Base-by-base conservation (phyloP, 148 eudicot genomes). In the Nepenthes mirabilis region DNA sequence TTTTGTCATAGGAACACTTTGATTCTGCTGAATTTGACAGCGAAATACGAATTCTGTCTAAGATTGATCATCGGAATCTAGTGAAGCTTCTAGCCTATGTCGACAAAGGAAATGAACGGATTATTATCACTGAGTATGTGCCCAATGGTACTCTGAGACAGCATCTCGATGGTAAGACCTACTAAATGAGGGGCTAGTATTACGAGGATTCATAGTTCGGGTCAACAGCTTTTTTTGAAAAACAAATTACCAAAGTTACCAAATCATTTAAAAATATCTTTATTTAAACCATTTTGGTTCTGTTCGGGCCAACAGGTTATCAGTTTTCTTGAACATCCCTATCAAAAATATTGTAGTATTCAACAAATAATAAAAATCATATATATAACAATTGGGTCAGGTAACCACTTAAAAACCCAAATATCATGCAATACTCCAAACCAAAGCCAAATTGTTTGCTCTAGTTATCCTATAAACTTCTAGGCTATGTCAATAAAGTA, bases 71-170 rank as follows among this genome's bases (percentile, higher is more conserved):
- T 67, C 87, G 91, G 36, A 79, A 71, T 76, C 72, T 93, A 36
- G 99, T 93, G 60, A 93, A 79, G 71, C 79, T 93, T 58, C 88
- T 93, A 50, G 99, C 97, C 63, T 86, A 67, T 70, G 77, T 93
- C 43, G 99, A 93, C 63, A 86, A 74, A 80, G 95, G 90, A 73
- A 71, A 70, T 57, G 99, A 93, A 58, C 85, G 95, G 47, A 80
- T 93, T 37, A 84, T 93, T 56, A 80, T 93, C 37, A 93, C 97
- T 0, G 97, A 93, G 71, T 93, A 75, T 60, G 95, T 93, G 66
- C 66, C 89, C 53, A 93, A 93, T 75, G 99, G 99, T 61, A 89
- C 89, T 62, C 84, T 93, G n/a, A 82, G 99, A 75, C 97, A 93
- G 68, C 95, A 93, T 81, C 77, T 93, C 49, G 99, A 93, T 72